Base-by-base conservation (phyloP, 768 basidiomycete species). In the Xanthoconium stramineum region DNA sequence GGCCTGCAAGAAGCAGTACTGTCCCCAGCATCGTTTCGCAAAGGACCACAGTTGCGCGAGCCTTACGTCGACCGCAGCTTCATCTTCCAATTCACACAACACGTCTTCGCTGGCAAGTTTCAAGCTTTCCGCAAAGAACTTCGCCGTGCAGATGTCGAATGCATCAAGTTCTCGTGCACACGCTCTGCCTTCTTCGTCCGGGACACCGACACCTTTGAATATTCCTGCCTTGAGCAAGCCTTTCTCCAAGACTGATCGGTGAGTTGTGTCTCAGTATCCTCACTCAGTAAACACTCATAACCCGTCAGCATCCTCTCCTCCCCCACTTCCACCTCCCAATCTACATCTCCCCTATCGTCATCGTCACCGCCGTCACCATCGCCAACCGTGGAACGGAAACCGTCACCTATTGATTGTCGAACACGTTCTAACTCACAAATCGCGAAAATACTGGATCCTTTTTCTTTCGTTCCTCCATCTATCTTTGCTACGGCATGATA, bases 1-100 rank as follows among this genome's bases (percentile, higher is more conserved):
- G 91, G 79, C 79, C 68, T 94, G 91, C 70, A 78, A 71, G 43
- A 73, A 82, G 57, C 84, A 86, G 59, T 94, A 84, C 66, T 94
- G 91, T 66, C 79, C 88, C 0, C 73, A 82, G 29, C 91, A 94
- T 66, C 88, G 92, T 43, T 91, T 91, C 70, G 86, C 90, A 10
- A 75, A 75, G 40, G 85, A 89, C 61, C 91, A 94, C 59, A 76
- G 56, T 50, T 91, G 91, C 63, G 29, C 69, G 28, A 64, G 67
- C 32, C 56, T 62, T 48, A 0, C 55, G 4, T 51, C 69, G 38
- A 39, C 53, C 13, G 2, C 48, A 2, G 13, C 55, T 14, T 56
- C 71, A 9, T 42, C 57, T 52, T 55, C 62, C n/a, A 65, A 54
- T 20, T 47, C 52, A 35, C 58, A 20, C 7, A 61, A 5, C 24